Evolutionary conservation across 1,284 basidiomycete species (phyloP), one percentile per base, ranked within the genome.

Genomic region (Thecaphora thlaspeos): DNA sequence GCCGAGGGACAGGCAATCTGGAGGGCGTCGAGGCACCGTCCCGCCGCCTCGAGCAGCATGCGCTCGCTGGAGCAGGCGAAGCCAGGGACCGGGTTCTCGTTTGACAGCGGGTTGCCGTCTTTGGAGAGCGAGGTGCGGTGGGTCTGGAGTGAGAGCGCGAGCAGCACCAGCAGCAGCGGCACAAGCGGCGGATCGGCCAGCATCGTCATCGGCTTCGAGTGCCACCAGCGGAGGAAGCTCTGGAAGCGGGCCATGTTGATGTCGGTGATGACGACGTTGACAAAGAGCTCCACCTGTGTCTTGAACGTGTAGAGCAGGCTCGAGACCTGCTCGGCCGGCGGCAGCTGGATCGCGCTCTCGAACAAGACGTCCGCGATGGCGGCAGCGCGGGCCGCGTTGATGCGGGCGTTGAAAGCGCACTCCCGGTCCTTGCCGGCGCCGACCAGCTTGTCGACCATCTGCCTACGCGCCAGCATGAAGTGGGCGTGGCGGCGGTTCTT

Each of bases 201-300:
- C 22, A 61, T 36, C 10, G 41, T 49, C 23, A 22, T 30, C 17
- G 51, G 53, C 8, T 53, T 48, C 15, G 34, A 41, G 21, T 73
- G 69, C 63, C 66, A 73, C 71, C 71, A 73, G 38, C 57, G 48
- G 2, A 70, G 55, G 53, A 70, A 70, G 46, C 55, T 58, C 48
- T 62, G 55, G 34, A 73, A 62, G 32, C 71, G 58, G 9, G 70
- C 52, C 34, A 61, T 57, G 58, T 70, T 66, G 52, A 73, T 59
- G 44, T 68, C 61, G 24, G 71, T 64, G 21, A 68, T 50, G 14
- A 67, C 62, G 23, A 66, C 53, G 37, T 67, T 62, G 57, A 63
- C 59, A 37, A 71, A 56, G 14, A 56, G 56, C 43, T 70, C 67
- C n/a, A 73, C 61, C 32, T 68, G 48, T 15, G 55, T 55, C 40